Evolutionary conservation across 768 basidiomycete species (phyloP), one percentile per base, ranked within the genome.

Genomic region (Tulasnella sp.): DNA sequence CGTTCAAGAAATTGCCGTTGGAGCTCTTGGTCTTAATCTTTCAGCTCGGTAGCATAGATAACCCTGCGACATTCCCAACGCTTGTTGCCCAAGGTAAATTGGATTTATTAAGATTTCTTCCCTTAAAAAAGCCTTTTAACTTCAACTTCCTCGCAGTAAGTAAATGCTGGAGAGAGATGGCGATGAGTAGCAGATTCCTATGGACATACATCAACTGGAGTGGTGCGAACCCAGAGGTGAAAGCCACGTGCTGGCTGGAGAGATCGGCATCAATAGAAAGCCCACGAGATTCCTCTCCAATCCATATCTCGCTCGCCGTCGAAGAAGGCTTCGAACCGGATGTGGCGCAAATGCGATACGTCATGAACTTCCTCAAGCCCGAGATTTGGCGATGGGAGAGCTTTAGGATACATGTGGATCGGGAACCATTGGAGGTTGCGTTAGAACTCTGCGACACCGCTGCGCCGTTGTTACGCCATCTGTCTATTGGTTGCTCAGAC

Each of bases 301-400:
- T 59, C 23, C 58, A 51, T 47, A 59, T 59, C n/a, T 49, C 21
- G 11, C 24, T 59, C 21, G 19, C 21, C 48, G 32, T 38, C 1
- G 30, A 50, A n/a, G 50, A 59, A 21, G 58, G 58, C 47, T 59
- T 59, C 21, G 34, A 59, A 10, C 45, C 58, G 21, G 45, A 47
- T 26, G 15, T 48, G 10, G 45, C 11, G 3, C 21, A 59, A 21
- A 49, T 59, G 50, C 7, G 42, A 26, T 3, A 49, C 4, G 47
- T 47, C 30, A 38, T 59, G 58, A 15, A 23, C 15, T 15, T 59
- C 7, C 27, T 43, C 24, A 29, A 32, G 26, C 47, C 29, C 26
- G 26, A 59, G n/a, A 43, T 51, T 19, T n/a, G 26, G 5, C 58
- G 58, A 2, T 59, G 58, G 58, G 58, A 34, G 41, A 32, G 58